phyloP scores from a whole-genome alignment of 768 basidiomycete genomes.

The Russula brevipes region DNA sequence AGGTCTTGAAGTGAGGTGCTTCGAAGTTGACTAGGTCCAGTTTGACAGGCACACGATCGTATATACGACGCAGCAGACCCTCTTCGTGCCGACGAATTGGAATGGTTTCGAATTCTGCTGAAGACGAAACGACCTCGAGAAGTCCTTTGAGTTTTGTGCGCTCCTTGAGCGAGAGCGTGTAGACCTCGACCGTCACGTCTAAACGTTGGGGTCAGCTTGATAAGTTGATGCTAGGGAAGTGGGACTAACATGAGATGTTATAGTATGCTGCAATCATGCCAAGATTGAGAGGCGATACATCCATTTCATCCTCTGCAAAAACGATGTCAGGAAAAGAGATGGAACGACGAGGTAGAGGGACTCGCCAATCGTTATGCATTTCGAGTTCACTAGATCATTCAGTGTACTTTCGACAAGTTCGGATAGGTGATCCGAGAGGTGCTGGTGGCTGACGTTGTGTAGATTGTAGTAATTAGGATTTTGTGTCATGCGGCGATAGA shows the following conservation, averaged over 20 bases:
- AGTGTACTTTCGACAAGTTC: slow-evolving; percentile 94
- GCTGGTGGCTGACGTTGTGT: slow-evolving; percentile 92
- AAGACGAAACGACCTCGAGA: slow-evolving; percentile 94
- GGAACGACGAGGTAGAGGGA: not conserved
- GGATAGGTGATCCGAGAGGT: slow-evolving; percentile 92
- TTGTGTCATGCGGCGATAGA: slow-evolving; percentile 96
- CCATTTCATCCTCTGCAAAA: slow-evolving; percentile 82
- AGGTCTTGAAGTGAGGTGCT: slow-evolving; percentile 96
- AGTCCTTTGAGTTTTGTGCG: slow-evolving; percentile 95
- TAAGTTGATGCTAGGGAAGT: not conserved
- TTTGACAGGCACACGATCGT: slow-evolving; percentile 96
- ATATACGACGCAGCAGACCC: slow-evolving; percentile 74
- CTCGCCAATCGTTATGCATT: slow-evolving; percentile 86
- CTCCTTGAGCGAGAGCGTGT: slow-evolving; percentile 91
- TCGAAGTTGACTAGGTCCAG: slow-evolving; percentile 80
- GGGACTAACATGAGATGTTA: slow-evolving; percentile 76
- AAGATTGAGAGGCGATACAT: slow-evolving; percentile 83
- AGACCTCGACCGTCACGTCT: slow-evolving; percentile 97
- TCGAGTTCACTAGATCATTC: slow-evolving; percentile 86
- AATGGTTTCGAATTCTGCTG: slow-evolving; percentile 91
- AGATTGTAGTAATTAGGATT: slow-evolving; percentile 95
- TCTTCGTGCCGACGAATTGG: slow-evolving; percentile 96
- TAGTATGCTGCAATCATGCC: slow-evolving; percentile 99
- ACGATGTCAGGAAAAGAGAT: not conserved
- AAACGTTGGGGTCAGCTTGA: slow-evolving; percentile 16